Evolutionary conservation across 1,284 basidiomycete species (phyloP).

Genomic region (Polyporus tsugae): DNA sequence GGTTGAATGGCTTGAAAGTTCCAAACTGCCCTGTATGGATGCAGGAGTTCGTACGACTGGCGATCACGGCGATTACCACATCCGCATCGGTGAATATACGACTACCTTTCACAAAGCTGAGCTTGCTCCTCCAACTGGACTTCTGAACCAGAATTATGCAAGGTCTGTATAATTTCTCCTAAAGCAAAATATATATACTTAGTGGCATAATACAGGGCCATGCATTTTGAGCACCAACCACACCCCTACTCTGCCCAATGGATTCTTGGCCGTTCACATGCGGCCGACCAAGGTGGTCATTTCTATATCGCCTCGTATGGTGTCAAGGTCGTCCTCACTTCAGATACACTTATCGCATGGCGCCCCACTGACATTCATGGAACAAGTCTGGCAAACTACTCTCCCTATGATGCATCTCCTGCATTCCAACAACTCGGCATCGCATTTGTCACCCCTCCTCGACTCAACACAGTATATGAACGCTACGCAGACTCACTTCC

Average conservation of each 20-base stretch:
- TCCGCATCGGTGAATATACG: slow-evolving; percentile 8
- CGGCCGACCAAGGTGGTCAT: slow-evolving; percentile 13
- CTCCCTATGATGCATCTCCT: slow-evolving; percentile 1
- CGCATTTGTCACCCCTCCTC: slow-evolving; percentile 1
- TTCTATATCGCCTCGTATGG: slow-evolving; percentile 19
- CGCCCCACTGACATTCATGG: slow-evolving; percentile 8
- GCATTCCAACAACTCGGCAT: background rate
- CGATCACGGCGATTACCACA: background rate
- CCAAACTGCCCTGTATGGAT: slow-evolving; percentile 8
- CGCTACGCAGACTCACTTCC: too few species aligned
- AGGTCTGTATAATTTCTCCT: background rate
- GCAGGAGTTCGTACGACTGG: slow-evolving; percentile 3
- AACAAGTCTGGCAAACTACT: slow-evolving; percentile 9
- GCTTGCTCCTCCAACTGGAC: slow-evolving; percentile 8
- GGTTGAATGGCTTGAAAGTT: background rate
- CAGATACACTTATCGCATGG: slow-evolving; percentile 15
- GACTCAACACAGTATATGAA: background rate
- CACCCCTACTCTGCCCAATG: slow-evolving; percentile 8
- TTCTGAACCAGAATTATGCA: slow-evolving; percentile 13
- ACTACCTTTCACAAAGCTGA: background rate
- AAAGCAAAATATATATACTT: background rate
- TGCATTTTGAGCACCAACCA: slow-evolving; percentile 10
- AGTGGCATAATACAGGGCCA: background rate
- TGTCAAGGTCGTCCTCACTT: slow-evolving; percentile 11
- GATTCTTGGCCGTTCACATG: slow-evolving; percentile 11